These are phyloP conservation scores for Xylaria venustula DNA, from an alignment of 495 filamentous ascomycete species.

Conservation along the genomic window DNA sequence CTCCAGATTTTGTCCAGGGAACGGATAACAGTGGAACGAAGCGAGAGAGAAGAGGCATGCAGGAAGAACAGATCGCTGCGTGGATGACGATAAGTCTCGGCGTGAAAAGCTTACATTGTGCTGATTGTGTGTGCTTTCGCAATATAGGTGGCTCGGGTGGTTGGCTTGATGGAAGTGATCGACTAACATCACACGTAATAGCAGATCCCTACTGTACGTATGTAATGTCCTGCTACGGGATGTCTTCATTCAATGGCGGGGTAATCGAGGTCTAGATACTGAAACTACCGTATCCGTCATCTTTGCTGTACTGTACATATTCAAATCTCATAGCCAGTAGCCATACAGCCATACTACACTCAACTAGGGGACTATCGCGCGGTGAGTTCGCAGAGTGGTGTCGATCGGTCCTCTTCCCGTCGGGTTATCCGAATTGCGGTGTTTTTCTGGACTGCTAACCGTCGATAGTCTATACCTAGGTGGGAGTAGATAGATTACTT, in stretches of 20 bases:
- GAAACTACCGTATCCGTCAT: background rate
- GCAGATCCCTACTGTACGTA: too few relatives aligned
- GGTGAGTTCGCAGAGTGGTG: background rate
- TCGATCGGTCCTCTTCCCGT: background rate
- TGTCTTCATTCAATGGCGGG: background rate
- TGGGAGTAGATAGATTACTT: too few relatives aligned
- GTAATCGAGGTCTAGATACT: background rate
- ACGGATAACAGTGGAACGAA: too few relatives aligned
- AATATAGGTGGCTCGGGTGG: too few relatives aligned
- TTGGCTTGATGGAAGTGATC: too few relatives aligned
- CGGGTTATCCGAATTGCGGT: slow-evolving; percentile 5
- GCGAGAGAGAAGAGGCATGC: too few relatives aligned
- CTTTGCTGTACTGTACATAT: background rate
- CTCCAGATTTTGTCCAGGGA: too few relatives aligned
- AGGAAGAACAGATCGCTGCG: too few relatives aligned
- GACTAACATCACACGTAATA: too few relatives aligned
- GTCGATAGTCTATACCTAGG: background rate
- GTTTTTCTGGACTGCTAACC: background rate
- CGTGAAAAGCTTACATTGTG: too few relatives aligned
- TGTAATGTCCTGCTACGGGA: background rate
- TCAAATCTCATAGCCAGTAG: background rate
- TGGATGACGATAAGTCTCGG: too few relatives aligned
- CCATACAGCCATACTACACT: background rate
- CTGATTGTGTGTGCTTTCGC: too few relatives aligned
- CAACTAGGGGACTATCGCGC: background rate